Base-by-base conservation (phyloP, 768 basidiomycete genomes). In the Artomyces pyxidatus region DNA sequence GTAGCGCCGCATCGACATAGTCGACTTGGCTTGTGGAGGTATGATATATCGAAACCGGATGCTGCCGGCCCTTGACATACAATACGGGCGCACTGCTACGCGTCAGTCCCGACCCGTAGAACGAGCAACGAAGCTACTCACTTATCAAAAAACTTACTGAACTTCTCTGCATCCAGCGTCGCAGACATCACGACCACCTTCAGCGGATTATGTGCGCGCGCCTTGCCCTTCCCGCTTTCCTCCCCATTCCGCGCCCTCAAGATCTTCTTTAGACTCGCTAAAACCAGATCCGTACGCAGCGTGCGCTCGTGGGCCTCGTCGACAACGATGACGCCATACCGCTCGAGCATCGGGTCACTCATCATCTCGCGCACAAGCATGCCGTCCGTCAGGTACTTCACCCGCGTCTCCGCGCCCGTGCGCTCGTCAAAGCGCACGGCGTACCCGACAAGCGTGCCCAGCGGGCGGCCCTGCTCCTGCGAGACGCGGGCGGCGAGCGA, bases 301-400 rank as follows among this genome's bases (percentile, higher is more conserved):
- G 92, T 95, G 49, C 96, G 78, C 63, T 99, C 96, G 66, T 99
- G 96, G 0, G 96, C 96, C 64, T 99, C 96, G 58, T 99, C 96
- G 37, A 99, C 83, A 49, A 98, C 74, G 45, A 99, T 74, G 26
- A 93, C 80, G 60, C 87, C 86, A 67, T 98, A 99, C 50, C 74
- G 75, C 46, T 80, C 81, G 40, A 98, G 72, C 27, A 85, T 63
- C 14, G 80, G 72, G 61, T 94, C 91, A 37, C 77, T 79, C 52
- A 94, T 74, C 43, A 94, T 77, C 72, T 99, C 96, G 37, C 93
- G 80, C 37, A 94, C 85, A 56, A 98, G 83, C 88, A 98, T 97
- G 54, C 96, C 96, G 59, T 99, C 96, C 48, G 94, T 98, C 66
- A 96, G 76, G 62, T 92, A 99, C 68, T 97, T 98, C 67, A 98